phyloP scores from a whole-genome alignment of 495 filamentous ascomycete genomes.

The Parachaetomium inaequale region DNA sequence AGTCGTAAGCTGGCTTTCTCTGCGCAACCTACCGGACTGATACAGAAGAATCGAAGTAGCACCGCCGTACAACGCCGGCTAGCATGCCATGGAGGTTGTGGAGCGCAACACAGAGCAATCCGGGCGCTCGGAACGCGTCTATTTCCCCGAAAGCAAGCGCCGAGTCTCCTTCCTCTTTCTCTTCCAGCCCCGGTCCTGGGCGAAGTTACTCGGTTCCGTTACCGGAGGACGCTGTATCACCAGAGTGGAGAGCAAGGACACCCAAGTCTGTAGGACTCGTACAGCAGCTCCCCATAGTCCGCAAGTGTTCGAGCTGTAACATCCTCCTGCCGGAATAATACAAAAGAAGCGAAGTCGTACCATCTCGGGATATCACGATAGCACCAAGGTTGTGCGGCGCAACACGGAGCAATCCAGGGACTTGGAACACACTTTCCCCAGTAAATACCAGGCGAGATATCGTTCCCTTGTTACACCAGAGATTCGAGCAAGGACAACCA shows the following conservation, averaged over 20 bases:
- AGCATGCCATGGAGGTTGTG: background rate
- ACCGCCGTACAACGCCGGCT: background rate
- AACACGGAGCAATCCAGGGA: background rate
- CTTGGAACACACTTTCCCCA: background rate
- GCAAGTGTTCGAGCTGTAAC: too few relatives aligned
- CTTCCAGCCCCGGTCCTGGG: too few relatives aligned
- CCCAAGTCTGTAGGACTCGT: too few relatives aligned
- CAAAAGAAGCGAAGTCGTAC: background rate
- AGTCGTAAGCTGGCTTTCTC: too few relatives aligned
- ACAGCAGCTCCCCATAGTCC: too few relatives aligned
- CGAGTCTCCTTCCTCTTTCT: too few relatives aligned
- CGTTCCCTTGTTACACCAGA: background rate
- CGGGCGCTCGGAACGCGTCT: too few relatives aligned
- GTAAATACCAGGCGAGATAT: too few relatives aligned
- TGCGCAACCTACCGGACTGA: background rate
- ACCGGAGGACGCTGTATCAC: too few relatives aligned
- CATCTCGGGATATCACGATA: background rate
- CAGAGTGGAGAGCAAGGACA: too few relatives aligned
- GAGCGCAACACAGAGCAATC: background rate
- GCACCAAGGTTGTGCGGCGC: background rate
- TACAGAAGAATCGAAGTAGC: background rate
- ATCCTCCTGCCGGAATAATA: background rate
- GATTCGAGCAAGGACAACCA: background rate
- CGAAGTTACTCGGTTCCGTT: too few relatives aligned
- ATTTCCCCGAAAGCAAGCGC: too few relatives aligned